Evolutionary conservation across 768 basidiomycete species (phyloP), one percentile per base, ranked within the genome.

Genomic region (Serendipita sp.): DNA sequence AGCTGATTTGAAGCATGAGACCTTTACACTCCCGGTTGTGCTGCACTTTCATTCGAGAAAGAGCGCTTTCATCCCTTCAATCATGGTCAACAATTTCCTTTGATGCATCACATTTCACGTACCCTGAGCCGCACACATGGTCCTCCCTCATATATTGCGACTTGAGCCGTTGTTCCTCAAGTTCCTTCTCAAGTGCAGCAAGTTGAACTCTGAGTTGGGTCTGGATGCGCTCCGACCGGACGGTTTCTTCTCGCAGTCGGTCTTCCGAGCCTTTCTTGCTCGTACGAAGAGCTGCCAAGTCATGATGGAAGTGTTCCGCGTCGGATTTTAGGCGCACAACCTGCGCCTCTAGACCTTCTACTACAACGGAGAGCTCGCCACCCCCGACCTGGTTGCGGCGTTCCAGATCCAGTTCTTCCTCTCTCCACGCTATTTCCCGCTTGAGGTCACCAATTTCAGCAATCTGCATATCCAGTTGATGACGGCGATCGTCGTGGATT

Each of bases 1-100:
- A 97, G 43, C 79, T 81, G 64, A 96, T 91, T 71, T 96, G 91
- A 5, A 90, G 82, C 56, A 98, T 83, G 20, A 97, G 76, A 7
- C 91, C 90, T 70, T 92, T 93, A 75, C 88, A 87, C 70, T 97
- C 92, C 65, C 82, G 81, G 65, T 87, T 89, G 70, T 92, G 90
- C 71, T 82, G 84, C 2, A 74, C 67, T 66, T 79, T 83, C 65
- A 89, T 68, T 13, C 75, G 22, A n/a, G 53, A 26, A 5, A 58
- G 53, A 58, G 53, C 24, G 3, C 28, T 3, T 3, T 20, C 31
- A 43, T 62, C 62, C 14, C 38, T 51, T 13, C 43, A 48, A 31
- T 14, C 2, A 38, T 13, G 34, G 34, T 38, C 34, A 38, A 38
- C 13, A 13, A 13, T 13, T 38, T 38, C 13, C n/a, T 33, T 7